Conservation (phyloP, 2,329 filamentous ascomycete genomes). For the Ceratocystis variospora region DNA sequence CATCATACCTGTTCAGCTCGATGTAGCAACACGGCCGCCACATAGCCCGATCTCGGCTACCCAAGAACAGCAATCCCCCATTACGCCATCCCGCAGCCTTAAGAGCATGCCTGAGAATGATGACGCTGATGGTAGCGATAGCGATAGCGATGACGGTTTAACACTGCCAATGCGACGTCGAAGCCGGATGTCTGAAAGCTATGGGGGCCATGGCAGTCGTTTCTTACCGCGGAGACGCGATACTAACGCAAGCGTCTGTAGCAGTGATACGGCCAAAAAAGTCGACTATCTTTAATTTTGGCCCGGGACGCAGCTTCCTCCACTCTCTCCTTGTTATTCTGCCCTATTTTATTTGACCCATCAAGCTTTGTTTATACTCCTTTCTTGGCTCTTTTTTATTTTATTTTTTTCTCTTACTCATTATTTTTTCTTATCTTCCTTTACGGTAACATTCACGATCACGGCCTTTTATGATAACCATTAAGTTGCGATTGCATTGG, state of each 20-base stretch:
- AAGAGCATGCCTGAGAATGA: slow-evolving; percentile 14
- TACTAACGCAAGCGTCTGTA: slow-evolving; percentile 19
- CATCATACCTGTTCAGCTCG: slow-evolving; percentile 24
- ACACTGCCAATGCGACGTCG: slow-evolving; percentile 19
- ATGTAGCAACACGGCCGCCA: slow-evolving; percentile 18
- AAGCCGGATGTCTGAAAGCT: slow-evolving; percentile 13
- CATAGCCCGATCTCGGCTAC: slow-evolving; percentile 7
- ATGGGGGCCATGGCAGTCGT: background rate
- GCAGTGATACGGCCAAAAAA: slow-evolving; percentile 20
- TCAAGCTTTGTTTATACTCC: background rate
- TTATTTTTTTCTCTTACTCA: background rate
- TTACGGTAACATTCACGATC: slow-evolving; percentile 9
- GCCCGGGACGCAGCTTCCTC: background rate
- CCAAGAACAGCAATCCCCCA: background rate
- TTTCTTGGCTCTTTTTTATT: slow-evolving; percentile 2
- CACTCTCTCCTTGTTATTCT: background rate
- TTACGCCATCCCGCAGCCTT: background rate
- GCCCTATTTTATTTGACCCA: background rate
- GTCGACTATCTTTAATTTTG: slow-evolving; percentile 10
- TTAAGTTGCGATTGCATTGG: slow-evolving; percentile 8
- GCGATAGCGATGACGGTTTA: slow-evolving; percentile 20
- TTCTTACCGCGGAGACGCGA: slow-evolving; percentile 17
- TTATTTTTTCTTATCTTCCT: slow-evolving; percentile 2
- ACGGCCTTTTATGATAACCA: slow-evolving; percentile 7
- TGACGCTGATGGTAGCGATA: slow-evolving; percentile 19